A percentile compares a stretch with the other conserved stretches of the same genome.
phyloP scores from a whole-genome alignment of 768 basidiomycete species.

The Russula lepida region DNA sequence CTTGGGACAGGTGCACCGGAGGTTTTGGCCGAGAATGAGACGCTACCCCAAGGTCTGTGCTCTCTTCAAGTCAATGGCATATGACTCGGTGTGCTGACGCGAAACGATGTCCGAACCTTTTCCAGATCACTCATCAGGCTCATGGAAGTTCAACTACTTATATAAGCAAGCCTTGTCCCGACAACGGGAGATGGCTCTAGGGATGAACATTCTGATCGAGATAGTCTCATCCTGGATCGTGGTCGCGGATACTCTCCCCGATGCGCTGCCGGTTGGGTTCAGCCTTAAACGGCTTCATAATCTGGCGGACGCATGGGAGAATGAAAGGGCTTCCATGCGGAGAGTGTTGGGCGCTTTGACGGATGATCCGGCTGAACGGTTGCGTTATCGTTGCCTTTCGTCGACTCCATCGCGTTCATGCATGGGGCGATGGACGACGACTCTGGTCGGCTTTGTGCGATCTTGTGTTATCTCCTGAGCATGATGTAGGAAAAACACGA shows the following conservation, averaged over 20 bases:
- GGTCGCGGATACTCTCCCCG: neutral
- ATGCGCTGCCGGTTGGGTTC: neutral
- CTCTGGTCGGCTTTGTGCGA: too few relatives aligned
- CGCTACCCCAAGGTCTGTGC: too few relatives aligned
- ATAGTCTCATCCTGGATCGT: neutral
- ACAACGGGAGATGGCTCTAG: neutral
- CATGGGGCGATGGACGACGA: too few relatives aligned
- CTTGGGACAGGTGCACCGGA: neutral
- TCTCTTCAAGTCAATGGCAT: too few relatives aligned
- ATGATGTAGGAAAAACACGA: too few relatives aligned
- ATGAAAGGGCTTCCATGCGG: neutral
- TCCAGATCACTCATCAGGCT: neutral
- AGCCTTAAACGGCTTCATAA: neutral
- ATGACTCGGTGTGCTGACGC: too few relatives aligned
- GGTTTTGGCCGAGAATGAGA: neutral
- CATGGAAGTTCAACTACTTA: neutral
- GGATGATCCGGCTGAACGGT: neutral
- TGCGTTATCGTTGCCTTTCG: neutral
- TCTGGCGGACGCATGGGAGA: neutral
- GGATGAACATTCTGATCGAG: neutral
- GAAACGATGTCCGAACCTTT: too few relatives aligned
- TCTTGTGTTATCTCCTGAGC: too few relatives aligned
- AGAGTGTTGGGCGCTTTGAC: neutral
- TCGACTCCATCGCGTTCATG: too few relatives aligned
- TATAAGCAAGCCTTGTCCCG: neutral